Base-by-base conservation (phyloP, 1,139 yeast genomes). In the Yamadazyma dendronema region DNA sequence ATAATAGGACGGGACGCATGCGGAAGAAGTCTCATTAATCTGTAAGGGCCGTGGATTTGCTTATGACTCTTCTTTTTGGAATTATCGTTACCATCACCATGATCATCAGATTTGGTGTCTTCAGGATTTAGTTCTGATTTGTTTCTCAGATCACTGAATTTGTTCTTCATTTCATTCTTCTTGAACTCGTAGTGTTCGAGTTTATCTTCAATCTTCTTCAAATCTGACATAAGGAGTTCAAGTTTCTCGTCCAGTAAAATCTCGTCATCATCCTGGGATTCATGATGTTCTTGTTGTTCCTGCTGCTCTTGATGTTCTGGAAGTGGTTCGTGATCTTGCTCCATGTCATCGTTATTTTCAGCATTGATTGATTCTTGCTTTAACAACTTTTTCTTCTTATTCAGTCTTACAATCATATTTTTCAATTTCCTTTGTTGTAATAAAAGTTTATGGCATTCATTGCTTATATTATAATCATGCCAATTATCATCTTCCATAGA, bases 11-110 rank as follows among this genome's bases (percentile, higher is more conserved):
- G 74, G 12, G 96, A 76, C 3, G 89, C 89, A 48, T 82, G 85
- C 2, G 98, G 98, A 34, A 94, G 67, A 45, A 92, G 69, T 52
- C 97, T 76, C 71, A 92, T 72, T 46, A 94, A 65, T 50, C 97
- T 72, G 71, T 92, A 88, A 2, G 97, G 97, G 1, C 98, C 98
- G 38, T 69, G 76, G 28, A 72, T 70, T 48, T 70, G 76, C 45
- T 70, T 67, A 48, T 68, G 74, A 35, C 53, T 49, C 49, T 62
- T 62, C 49, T 65, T 61, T 40, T 61, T 56, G 4, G 42, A 47
- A 9, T 40, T 36, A 24, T 42, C n/a, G 6, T 19, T 9, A 19
- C 9, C 47, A 4, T 43, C 52, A 8, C 51, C 50, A 30, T 43
- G 37, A 36, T 41, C 40, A 13, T 41, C 47, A 22, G 42, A 36